Conservation (phyloP, 2,329 filamentous ascomycete species). For the Hawksworthiomyces lignivorus region DNA sequence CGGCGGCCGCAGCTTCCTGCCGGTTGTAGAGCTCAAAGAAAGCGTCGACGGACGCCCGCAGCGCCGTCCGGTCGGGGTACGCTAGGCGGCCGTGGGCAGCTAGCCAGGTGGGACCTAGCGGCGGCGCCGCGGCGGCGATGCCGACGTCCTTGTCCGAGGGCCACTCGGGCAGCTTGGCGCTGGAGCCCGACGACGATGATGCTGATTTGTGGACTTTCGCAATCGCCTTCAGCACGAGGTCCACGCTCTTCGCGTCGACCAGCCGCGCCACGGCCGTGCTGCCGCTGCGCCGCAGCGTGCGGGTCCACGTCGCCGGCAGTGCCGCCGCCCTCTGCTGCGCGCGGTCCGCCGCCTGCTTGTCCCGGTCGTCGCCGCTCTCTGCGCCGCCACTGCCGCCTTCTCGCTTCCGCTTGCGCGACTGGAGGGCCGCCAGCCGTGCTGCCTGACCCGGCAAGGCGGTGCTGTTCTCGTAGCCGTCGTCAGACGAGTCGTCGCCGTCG, state of each 20-base stretch:
- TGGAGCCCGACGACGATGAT: too few relatives aligned
- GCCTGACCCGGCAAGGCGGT: constrained; percentile 36
- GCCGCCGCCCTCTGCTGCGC: constrained; percentile 2
- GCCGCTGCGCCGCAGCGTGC: constrained; percentile 63
- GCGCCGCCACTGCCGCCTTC: constrained; percentile 19
- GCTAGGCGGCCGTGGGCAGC: constrained; percentile 62
- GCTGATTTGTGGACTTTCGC: constrained; percentile 52
- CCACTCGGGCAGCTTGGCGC: constrained; percentile 42
- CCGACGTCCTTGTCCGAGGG: constrained; percentile 31
- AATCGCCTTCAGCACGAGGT: constrained; percentile 68
- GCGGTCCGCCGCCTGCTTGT: constrained; percentile 13
- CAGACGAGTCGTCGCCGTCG: not conserved
- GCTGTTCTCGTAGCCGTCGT: not conserved
- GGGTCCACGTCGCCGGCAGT: constrained; percentile 66
- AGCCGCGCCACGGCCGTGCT: constrained; percentile 75
- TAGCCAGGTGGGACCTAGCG: constrained; percentile 49
- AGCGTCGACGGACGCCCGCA: constrained; percentile 71
- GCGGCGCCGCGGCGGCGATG: constrained; percentile 43
- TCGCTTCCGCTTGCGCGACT: constrained; percentile 44
- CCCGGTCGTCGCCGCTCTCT: not conserved
- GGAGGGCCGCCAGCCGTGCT: constrained; percentile 29
- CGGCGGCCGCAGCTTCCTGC: constrained; percentile 58
- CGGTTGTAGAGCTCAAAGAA: constrained; percentile 79
- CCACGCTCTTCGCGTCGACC: constrained; percentile 72
- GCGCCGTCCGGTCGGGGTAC: constrained; percentile 57